phyloP scores from a whole-genome alignment of 148 eudicot genomes.

The Chenopodium suecicum region DNA sequence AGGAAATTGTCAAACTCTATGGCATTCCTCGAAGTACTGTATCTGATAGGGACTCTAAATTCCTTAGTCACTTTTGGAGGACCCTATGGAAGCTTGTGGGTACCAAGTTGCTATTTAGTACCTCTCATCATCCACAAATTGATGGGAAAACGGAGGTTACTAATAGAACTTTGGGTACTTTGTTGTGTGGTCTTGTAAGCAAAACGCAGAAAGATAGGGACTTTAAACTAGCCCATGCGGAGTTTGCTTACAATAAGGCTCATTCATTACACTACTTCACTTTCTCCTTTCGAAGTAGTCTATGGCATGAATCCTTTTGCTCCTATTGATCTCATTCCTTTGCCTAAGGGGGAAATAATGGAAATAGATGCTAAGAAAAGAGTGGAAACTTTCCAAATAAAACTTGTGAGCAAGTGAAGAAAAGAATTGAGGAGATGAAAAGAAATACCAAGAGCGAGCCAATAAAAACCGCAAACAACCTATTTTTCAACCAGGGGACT shows the following conservation, averaged over 20 bases:
- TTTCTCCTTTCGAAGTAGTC: not conserved
- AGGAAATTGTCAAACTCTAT: slow-evolving; percentile 2
- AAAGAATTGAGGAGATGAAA: not conserved
- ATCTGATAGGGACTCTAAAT: no score
- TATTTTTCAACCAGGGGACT: not conserved
- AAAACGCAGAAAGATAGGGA: not conserved
- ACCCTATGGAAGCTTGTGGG: not conserved
- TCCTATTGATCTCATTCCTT: no score
- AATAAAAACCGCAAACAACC: not conserved
- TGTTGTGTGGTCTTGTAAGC: not conserved
- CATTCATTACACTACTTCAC: no score
- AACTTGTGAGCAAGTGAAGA: not conserved
- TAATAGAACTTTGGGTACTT: not conserved
- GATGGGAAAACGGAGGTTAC: not conserved
- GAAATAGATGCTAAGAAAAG: not conserved
- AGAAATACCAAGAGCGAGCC: not conserved
- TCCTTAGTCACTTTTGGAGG: not conserved
- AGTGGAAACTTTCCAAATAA: not conserved
- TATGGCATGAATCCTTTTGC: not conserved
- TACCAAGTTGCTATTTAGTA: not conserved
- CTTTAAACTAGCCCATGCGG: no score
- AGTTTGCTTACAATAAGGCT: no score
- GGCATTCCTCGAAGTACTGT: not conserved
- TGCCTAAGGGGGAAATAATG: no score
- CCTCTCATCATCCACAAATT: not conserved